These are phyloP conservation scores for Chlorencoelia australis DNA, from an alignment of 2,329 filamentous ascomycete species.

Conservation along the genomic window DNA sequence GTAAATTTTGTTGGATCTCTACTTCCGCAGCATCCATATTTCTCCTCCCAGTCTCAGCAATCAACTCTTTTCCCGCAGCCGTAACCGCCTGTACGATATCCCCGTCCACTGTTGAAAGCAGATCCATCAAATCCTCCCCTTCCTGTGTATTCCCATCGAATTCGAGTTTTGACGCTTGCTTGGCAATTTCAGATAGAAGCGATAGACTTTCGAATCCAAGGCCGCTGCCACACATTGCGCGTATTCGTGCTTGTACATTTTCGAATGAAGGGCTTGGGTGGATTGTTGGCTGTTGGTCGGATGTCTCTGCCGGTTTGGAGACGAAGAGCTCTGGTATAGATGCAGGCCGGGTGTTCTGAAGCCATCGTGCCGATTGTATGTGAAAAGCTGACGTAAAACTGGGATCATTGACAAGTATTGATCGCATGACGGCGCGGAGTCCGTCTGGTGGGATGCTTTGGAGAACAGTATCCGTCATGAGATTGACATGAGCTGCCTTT, in stretches of 20 bases:
- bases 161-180: constrained; percentile 7
- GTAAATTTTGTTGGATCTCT: constrained; percentile 3
- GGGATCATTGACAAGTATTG: constrained; percentile 22
- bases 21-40: constrained; percentile 10
- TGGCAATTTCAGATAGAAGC: constrained; percentile 10
- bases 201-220: constrained; percentile 24
- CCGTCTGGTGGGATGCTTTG: constrained; percentile 33
- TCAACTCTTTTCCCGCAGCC: constrained; percentile 18
- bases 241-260: constrained; percentile 18
- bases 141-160: constrained; percentile 1
- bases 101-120: constrained; percentile 26
- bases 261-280: constrained; percentile 8
- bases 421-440: constrained; percentile 30
- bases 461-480: constrained; percentile 37
- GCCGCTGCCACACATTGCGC: constrained; percentile 28
- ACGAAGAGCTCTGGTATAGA: constrained; percentile 14
- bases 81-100: constrained; percentile 22
- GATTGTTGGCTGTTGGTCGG: neutral
- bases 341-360: constrained; percentile 16
- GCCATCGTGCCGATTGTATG: constrained; percentile 23
- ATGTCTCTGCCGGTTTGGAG: neutral
- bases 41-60: constrained; percentile 8
- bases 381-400: constrained; percentile 28
- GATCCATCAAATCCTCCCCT: constrained; percentile 12
- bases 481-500: constrained; percentile 34